phyloP scores from a whole-genome alignment of 176 grass and related monocot species.

The Cenchrus americanus region DNA sequence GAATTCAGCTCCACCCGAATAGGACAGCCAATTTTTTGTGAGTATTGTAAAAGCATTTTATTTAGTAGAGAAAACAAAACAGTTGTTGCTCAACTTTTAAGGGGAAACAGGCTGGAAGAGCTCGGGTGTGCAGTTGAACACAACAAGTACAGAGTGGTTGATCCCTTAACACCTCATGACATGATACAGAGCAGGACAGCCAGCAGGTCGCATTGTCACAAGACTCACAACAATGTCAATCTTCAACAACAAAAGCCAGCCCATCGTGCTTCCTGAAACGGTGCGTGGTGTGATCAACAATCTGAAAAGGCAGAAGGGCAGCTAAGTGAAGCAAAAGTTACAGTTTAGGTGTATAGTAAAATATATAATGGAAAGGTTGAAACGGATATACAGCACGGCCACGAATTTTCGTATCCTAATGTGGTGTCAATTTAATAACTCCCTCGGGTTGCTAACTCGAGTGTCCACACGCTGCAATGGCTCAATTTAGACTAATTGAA shows the following conservation, averaged over 20 bases:
- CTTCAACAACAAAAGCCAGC: not conserved
- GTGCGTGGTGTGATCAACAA: slow-evolving; percentile 2
- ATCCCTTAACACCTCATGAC: not conserved
- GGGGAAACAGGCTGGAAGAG: too few species aligned
- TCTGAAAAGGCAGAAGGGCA: not conserved
- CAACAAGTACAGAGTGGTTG: too few species aligned
- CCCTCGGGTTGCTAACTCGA: too few species aligned
- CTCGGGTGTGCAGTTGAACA: too few species aligned
- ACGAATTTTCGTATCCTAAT: too few species aligned
- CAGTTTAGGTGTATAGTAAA: not conserved
- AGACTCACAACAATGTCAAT: not conserved
- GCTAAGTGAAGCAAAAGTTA: not conserved
- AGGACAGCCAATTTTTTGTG: too few species aligned
- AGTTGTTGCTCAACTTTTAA: too few species aligned
- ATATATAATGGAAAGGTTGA: not conserved
- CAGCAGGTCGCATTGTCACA: not conserved
- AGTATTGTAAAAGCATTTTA: too few species aligned
- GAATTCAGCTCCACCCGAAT: too few species aligned
- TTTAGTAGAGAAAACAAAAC: too few species aligned
- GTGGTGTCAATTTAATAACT: too few species aligned
- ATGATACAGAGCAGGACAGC: not conserved
- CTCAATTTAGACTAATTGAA: not conserved
- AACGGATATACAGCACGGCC: not conserved
- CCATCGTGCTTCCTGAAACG: not conserved
- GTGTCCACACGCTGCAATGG: not conserved